A percentile compares a stretch with the other conserved stretches of the same genome.
Evolutionary conservation across 805 yeast genomes (phyloP).

Genomic region (Candida xyloterini): DNA sequence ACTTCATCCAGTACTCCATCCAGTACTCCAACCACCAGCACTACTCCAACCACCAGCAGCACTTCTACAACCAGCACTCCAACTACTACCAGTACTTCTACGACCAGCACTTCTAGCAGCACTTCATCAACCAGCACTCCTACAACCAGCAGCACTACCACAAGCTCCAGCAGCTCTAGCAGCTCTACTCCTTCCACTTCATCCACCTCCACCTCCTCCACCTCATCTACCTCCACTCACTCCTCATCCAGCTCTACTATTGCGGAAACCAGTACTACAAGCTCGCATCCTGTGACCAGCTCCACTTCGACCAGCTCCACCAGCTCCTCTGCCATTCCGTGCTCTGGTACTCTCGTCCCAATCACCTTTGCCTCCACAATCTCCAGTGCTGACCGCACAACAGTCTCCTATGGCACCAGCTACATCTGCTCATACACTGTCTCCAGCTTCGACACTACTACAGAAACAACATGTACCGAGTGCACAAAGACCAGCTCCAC

Average conservation of each 20-base stretch:
- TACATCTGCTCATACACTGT: conserved; percentile 1
- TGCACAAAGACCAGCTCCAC: conserved; percentile 3
- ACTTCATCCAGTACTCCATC: conserved; percentile 1
- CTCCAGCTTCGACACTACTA: conserved; percentile 5
- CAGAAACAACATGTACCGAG: conserved; percentile 8
- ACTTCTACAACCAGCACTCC: conserved; percentile 2
- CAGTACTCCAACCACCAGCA: neutral
- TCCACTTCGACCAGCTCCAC: conserved; percentile 1
- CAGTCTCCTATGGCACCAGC: conserved; percentile 2
- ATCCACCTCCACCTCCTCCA: neutral
- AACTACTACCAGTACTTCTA: conserved; percentile 1
- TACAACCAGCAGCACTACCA: neutral
- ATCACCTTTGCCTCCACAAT: conserved; percentile 1
- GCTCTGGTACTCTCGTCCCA: conserved; percentile 3
- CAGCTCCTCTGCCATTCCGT: neutral
- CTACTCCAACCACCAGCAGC: conserved; percentile 1
- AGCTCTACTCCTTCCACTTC: neutral
- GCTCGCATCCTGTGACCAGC: conserved; percentile 5
- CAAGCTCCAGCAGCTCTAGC: neutral
- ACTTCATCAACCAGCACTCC: conserved; percentile 1
- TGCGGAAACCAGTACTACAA: conserved; percentile 1
- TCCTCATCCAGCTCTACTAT: neutral
- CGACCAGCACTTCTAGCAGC: conserved; percentile 1
- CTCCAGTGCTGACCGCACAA: neutral
- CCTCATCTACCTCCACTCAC: neutral